Evolutionary conservation across 352 stramenopile species (phyloP).

Genomic region (Globisporangium recalcitrans): DNA sequence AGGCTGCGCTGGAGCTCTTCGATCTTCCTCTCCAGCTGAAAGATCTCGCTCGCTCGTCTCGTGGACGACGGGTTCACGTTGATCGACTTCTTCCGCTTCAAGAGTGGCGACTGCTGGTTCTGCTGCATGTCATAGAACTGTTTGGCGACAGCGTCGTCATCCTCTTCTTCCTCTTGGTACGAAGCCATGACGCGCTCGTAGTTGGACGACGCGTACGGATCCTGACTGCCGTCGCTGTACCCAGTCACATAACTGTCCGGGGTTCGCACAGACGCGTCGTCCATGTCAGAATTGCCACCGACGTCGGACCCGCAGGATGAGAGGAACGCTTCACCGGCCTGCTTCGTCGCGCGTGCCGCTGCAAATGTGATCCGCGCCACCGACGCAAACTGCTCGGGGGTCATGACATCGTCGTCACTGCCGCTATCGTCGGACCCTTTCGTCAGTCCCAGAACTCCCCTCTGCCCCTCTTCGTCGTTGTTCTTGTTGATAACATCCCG

Average conservation of each 20-base stretch:
- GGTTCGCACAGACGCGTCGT: constrained; percentile 14
- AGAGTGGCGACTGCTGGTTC: not conserved
- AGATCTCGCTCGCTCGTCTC: constrained; percentile 30
- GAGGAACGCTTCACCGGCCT: constrained; percentile 54
- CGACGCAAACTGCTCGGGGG: constrained; percentile 46
- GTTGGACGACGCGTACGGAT: constrained; percentile 54
- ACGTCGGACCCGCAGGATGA: constrained; percentile 40
- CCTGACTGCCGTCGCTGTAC: constrained; percentile 35
- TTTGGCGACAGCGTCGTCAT: constrained; percentile 17
- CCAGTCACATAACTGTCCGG: constrained; percentile 26
- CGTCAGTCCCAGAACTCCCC: not conserved
- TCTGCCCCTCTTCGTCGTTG: not conserved
- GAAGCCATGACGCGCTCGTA: constrained; percentile 62
- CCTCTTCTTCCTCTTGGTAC: constrained; percentile 26
- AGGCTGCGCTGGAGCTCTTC: constrained; percentile 52
- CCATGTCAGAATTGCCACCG: constrained; percentile 19
- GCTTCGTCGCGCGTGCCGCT: constrained; percentile 43
- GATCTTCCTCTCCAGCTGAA: constrained; percentile 61
- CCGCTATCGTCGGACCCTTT: constrained; percentile 7
- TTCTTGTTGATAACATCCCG: constrained; percentile 10
- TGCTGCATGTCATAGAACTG: not conserved
- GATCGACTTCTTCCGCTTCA: constrained; percentile 15
- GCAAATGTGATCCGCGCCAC: constrained; percentile 63
- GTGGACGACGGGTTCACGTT: constrained; percentile 22
- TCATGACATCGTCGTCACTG: constrained; percentile 29